Evolutionary conservation across 257 asterid species (phyloP).

Genomic region (Thymus quinquecostatus): DNA sequence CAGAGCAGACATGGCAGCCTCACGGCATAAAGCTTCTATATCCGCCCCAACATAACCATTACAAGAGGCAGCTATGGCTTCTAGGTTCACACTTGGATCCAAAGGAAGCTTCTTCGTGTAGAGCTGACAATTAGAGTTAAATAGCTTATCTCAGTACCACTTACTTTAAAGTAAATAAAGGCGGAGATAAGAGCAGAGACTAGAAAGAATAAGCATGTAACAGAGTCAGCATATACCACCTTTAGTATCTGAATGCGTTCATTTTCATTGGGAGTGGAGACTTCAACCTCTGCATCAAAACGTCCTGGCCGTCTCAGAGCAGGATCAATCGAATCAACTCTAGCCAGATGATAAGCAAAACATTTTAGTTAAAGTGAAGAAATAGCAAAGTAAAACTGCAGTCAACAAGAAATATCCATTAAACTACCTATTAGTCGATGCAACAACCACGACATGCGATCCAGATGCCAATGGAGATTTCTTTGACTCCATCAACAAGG

Average conservation of each 20-base stretch:
- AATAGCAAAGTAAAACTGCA: background rate
- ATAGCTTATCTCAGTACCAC: constrained; percentile 13
- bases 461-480: constrained; percentile 47
- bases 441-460: constrained; percentile 84
- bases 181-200: constrained; percentile 10
- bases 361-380: background rate
- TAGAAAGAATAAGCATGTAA: background rate
- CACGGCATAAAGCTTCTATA: constrained; percentile 93
- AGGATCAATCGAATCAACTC: constrained; percentile 90
- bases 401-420: constrained; percentile 14
- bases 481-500: constrained; percentile 83
- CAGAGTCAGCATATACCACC: constrained; percentile 40
- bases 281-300: constrained; percentile 94
- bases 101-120: constrained; percentile 74
- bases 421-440: constrained; percentile 87
- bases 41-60: constrained; percentile 98
- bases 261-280: constrained; percentile 80
- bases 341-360: constrained; percentile 36
- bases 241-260: constrained; percentile 83
- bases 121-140: constrained; percentile 52
- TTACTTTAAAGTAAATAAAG: constrained; percentile 5
- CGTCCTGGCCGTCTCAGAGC: constrained; percentile 95
- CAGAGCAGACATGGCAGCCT: constrained; percentile 68
- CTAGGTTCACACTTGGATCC: constrained; percentile 63
- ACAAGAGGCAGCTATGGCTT: constrained; percentile 78